Percentiles rank a stretch among this genome's conserved stretches.
Evolutionary conservation across 345 rosid species (phyloP).

Genomic region (Capsella bursapastoris): DNA sequence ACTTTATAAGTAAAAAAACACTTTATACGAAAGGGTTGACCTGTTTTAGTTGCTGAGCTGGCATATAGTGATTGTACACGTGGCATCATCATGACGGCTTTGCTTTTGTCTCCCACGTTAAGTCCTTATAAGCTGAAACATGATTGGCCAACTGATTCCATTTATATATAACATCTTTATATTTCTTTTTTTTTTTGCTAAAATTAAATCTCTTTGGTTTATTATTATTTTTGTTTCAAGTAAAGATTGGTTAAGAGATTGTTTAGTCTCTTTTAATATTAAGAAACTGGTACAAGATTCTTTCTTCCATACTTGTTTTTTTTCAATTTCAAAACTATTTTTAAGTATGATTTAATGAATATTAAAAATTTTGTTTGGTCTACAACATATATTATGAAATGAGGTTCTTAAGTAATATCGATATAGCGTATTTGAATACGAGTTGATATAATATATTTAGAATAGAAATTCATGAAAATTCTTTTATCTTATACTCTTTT

Average conservation of each 20-base stretch:
- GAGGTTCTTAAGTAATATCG: too few species aligned
- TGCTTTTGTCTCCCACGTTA: slow-evolving; percentile 36
- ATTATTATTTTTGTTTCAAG: not conserved
- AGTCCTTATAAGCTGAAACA: slow-evolving; percentile 28
- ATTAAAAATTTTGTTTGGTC: not conserved
- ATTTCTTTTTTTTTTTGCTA: not conserved
- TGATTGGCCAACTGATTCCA: slow-evolving; percentile 39
- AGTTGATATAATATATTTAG: too few species aligned
- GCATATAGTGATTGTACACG: slow-evolving; percentile 20
- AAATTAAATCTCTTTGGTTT: not conserved
- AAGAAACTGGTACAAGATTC: slow-evolving; percentile 2
- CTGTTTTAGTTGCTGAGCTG: slow-evolving; percentile 27
- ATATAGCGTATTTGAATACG: too few species aligned
- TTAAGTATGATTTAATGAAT: not conserved
- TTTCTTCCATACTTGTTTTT: not conserved
- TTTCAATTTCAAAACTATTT: not conserved
- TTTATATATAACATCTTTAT: slow-evolving; percentile 9
- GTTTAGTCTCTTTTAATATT: not conserved
- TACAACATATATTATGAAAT: too few species aligned
- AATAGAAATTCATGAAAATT: too few species aligned
- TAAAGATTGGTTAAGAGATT: slow-evolving; percentile 15
- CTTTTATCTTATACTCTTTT: too few species aligned
- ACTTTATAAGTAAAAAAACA: not conserved
- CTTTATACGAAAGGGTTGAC: slow-evolving; percentile 35
- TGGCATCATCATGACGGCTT: slow-evolving; percentile 38